Conservation (phyloP, 2,329 filamentous ascomycete species). For the Colletotrichum scovillei region DNA sequence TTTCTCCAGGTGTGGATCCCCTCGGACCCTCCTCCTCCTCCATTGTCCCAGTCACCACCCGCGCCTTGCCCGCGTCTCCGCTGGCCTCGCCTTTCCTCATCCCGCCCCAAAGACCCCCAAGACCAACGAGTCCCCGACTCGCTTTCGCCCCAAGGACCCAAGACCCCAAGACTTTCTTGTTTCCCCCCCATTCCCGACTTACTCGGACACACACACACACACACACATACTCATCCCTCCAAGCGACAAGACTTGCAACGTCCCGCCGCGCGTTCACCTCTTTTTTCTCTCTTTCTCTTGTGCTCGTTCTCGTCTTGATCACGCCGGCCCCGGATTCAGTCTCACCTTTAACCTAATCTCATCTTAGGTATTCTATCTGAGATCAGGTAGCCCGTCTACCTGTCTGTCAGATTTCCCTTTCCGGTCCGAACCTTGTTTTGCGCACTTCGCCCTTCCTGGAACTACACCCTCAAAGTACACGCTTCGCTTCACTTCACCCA, state of each 20-base stretch:
- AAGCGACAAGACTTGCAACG: conserved; percentile 5
- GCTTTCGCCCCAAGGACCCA: conserved; percentile 4
- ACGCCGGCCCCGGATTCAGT: neutral
- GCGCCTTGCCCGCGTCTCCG: neutral
- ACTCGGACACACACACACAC: neutral
- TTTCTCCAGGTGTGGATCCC: conserved; percentile 24
- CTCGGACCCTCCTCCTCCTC: neutral
- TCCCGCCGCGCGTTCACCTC: neutral
- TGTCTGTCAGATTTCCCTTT: neutral
- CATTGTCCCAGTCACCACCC: neutral
- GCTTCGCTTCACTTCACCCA: neutral
- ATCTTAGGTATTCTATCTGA: neutral
- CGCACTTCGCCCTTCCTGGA: neutral
- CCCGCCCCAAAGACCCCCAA: conserved; percentile 4
- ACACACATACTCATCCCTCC: neutral
- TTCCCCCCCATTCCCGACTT: neutral
- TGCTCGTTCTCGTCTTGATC: neutral
- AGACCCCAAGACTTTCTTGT: conserved; percentile 27
- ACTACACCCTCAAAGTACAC: no score
- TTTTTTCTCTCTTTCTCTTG: neutral
- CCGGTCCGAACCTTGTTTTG: neutral
- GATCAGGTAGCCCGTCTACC: neutral
- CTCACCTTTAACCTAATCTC: neutral
- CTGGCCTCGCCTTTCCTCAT: neutral
- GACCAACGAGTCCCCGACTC: neutral